Percentiles rank a stretch among this genome's conserved stretches.
Conservation (phyloP, 2,329 filamentous ascomycete species). For the Phaeosphaeria sp. region DNA sequence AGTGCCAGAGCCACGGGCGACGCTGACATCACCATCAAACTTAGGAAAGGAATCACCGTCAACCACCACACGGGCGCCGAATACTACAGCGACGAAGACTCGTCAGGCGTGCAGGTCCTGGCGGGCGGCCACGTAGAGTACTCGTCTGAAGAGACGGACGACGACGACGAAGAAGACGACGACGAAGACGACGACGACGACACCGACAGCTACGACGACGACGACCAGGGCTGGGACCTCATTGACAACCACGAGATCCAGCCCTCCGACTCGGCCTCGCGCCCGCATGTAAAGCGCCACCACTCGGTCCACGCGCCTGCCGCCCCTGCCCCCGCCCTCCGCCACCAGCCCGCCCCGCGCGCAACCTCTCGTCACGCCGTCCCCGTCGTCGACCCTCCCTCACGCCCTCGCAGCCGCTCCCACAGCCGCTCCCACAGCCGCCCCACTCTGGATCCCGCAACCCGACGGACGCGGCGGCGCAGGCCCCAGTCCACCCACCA, state of each 20-base stretch:
- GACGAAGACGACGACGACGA: conserved; percentile 38
- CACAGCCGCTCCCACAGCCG: conserved; percentile 41
- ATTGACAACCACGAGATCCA: conserved; percentile 52
- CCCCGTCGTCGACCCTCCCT: conserved; percentile 38
- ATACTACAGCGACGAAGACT: conserved; percentile 43
- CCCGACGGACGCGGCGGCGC: conserved; percentile 34
- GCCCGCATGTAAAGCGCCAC: conserved; percentile 41
- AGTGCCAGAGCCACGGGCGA: conserved; percentile 25
- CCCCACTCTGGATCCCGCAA: conserved; percentile 38
- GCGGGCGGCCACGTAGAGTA: conserved; percentile 42
- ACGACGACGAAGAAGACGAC: conserved; percentile 36
- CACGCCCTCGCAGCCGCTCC: conserved; percentile 41
- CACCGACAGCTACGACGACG: conserved; percentile 28
- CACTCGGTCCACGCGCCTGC: conserved; percentile 29
- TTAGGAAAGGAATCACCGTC: conserved; percentile 49
- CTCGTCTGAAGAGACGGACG: conserved; percentile 29
- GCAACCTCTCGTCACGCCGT: conserved; percentile 48
- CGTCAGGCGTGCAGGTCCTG: conserved; percentile 40
- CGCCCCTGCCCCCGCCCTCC: conserved; percentile 37
- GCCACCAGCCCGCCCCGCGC: conserved; percentile 48
- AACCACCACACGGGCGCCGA: conserved; percentile 47
- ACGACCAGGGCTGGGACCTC: conserved; percentile 34
- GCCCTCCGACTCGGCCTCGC: conserved; percentile 58
- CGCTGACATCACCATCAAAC: conserved; percentile 47
- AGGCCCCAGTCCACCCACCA: conserved; percentile 46